Evolutionary conservation across 1,284 basidiomycete genomes (phyloP), one percentile per base, ranked within the genome.

Genomic region (Trichosporon coremiiforme): DNA sequence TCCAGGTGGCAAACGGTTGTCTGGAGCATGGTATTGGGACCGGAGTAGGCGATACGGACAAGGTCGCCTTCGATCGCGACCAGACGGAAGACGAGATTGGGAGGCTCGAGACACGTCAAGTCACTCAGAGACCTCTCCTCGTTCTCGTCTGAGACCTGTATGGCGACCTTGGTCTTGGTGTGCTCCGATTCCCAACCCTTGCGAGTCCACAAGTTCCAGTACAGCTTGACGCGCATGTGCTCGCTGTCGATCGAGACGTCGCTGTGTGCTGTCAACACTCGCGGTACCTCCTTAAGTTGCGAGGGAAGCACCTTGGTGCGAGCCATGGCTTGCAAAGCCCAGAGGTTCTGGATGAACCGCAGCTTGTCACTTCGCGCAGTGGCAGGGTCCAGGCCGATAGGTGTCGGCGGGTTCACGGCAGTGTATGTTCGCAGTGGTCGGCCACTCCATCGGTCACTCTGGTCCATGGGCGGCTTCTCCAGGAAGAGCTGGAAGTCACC

Each of bases 401-500:
- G 85, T 33, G 87, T 83, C 10, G 91, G 90, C 2, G 92, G 92
- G 68, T 88, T 86, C 5, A 94, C 83, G 85, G 90, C 89, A 3
- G 89, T 87, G 66, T 91, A 86, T 1, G 89, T 87, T 29, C 95
- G 89, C 76, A 94, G 91, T 5, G 92, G 87, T 17, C 95, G 89
- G 45, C 89, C 90, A 17, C 89, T 88, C 92, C 94, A 95, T 60
- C 90, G 87, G 62, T 94, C 92, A 17, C 86, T 88, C 79, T 92
- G 89, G 78, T 93, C 93, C 71, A 88, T 83, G 6, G 92, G 92
- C 31, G 92, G 90, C 65, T 86, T 89, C 80, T 94, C 92, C 63
- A 96, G 85, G 80, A 90, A 92, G 15, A 96, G 78, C 75, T 95
- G 91, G 68, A 98, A 89, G 76, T 96, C 95, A 72, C 90, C 86